phyloP scores from a whole-genome alignment of 306 rosid genomes.

The Hippophae gyantsensis region DNA sequence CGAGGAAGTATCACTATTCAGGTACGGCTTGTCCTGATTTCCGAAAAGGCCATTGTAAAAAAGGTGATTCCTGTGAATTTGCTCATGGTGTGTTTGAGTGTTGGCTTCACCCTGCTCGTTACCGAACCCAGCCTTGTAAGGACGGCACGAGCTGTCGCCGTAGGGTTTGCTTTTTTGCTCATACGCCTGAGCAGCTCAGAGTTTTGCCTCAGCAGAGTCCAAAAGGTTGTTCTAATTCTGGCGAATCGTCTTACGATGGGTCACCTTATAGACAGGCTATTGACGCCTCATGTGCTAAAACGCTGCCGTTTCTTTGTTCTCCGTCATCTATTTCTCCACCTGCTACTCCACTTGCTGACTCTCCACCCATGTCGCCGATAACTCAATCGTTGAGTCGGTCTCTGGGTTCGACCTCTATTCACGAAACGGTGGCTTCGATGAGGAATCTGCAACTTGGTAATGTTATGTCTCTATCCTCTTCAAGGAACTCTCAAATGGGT shows the following conservation, averaged over 20 bases:
- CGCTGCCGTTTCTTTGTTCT: slow-evolving; percentile 37
- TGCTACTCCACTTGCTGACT: slow-evolving; percentile 35
- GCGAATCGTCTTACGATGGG: slow-evolving; percentile 46
- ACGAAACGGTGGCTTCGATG: slow-evolving; percentile 55
- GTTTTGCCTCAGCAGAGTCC: slow-evolving; percentile 61
- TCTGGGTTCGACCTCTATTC: slow-evolving; percentile 42
- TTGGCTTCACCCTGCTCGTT: slow-evolving; percentile 96
- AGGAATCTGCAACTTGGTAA: slow-evolving; percentile 65
- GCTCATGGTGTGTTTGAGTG: slow-evolving; percentile 98
- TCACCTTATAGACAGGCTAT: slow-evolving; percentile 49
- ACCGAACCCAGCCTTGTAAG: slow-evolving; percentile 93
- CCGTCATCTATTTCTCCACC: slow-evolving; percentile 49
- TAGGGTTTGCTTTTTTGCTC: slow-evolving; percentile 88
- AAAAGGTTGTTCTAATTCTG: slow-evolving; percentile 31
- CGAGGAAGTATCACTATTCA: slow-evolving; percentile 75
- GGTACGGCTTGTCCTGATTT: slow-evolving; percentile 94
- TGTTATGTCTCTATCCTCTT: slow-evolving; percentile 49
- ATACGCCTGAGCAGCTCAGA: slow-evolving; percentile 84
- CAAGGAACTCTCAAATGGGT: slow-evolving; percentile 39
- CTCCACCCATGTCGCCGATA: slow-evolving; percentile 76
- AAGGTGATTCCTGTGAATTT: slow-evolving; percentile 73
- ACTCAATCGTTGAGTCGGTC: slow-evolving; percentile 41
- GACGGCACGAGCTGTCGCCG: slow-evolving; percentile 77
- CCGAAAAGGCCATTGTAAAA: slow-evolving; percentile 74
- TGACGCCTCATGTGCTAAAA: slow-evolving; percentile 25